Conservation (phyloP, 441 rosid species). For the Aleurites moluccanus region DNA sequence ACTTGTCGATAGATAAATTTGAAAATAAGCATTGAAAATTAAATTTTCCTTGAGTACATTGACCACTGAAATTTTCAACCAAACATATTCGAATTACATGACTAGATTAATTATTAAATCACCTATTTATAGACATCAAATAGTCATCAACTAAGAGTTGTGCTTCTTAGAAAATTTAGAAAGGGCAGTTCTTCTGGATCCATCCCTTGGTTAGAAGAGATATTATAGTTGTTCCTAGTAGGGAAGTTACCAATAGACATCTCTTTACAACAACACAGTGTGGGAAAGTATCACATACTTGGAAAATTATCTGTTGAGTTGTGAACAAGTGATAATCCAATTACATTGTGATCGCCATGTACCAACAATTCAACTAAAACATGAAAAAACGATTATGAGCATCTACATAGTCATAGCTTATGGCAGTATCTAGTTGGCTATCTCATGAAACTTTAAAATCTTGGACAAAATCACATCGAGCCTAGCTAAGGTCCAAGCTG, state of each 20-base stretch:
- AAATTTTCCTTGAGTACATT: neutral
- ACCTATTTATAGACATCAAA: neutral
- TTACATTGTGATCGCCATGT: neutral
- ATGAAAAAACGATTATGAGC: neutral
- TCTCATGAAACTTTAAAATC: neutral
- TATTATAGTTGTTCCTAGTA: neutral
- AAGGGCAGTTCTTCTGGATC: neutral
- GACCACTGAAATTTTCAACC: neutral
- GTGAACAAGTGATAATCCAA: neutral
- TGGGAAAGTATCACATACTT: neutral
- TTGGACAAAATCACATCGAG: neutral
- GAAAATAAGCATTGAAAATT: neutral
- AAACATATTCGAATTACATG: neutral
- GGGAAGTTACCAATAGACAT: neutral
- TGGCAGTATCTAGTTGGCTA: neutral
- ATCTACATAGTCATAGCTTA: neutral
- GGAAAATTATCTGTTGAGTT: neutral
- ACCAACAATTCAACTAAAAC: neutral
- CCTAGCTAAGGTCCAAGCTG: neutral
- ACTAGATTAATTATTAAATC: neutral
- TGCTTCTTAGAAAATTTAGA: neutral
- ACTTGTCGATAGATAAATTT: neutral
- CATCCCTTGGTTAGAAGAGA: neutral
- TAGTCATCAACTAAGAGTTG: neutral
- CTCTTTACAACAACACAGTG: neutral